Evolutionary conservation across 2,329 filamentous ascomycete genomes (phyloP).

Genomic region (Alternaria dauci): DNA sequence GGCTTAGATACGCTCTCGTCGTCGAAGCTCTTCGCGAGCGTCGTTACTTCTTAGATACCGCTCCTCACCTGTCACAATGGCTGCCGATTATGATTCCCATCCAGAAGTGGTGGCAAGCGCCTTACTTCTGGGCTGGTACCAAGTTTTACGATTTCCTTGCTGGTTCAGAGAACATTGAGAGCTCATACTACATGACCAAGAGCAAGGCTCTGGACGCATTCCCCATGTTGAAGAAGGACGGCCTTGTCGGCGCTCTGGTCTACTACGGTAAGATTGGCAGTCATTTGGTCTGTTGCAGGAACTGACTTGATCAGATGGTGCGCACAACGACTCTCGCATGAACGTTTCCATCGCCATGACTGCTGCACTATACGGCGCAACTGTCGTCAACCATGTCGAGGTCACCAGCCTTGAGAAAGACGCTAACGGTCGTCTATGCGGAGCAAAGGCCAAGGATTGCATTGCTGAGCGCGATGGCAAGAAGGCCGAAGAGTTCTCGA

Average conservation of each 20-base stretch:
- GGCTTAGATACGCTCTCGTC: slow-evolving; percentile 70
- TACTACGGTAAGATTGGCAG: slow-evolving; percentile 71
- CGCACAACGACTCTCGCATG: slow-evolving; percentile 92
- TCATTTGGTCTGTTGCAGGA: background rate
- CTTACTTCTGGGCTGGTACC: slow-evolving; percentile 79
- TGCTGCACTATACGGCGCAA: slow-evolving; percentile 84
- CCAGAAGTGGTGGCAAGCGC: slow-evolving; percentile 83
- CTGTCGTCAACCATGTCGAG: slow-evolving; percentile 83
- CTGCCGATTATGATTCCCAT: slow-evolving; percentile 85
- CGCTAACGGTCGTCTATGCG: slow-evolving; percentile 73
- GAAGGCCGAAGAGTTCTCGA: slow-evolving; percentile 68
- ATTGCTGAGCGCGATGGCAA: slow-evolving; percentile 72
- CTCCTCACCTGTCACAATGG: slow-evolving; percentile 81
- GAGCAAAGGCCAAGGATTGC: slow-evolving; percentile 76
- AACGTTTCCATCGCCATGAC: slow-evolving; percentile 90
- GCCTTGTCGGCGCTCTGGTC: slow-evolving; percentile 81
- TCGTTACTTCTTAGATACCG: slow-evolving; percentile 83
- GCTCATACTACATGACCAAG: slow-evolving; percentile 85
- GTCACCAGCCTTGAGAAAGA: slow-evolving; percentile 81
- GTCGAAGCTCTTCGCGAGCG: slow-evolving; percentile 83
- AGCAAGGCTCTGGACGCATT: slow-evolving; percentile 88
- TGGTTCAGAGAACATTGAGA: slow-evolving; percentile 86
- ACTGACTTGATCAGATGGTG: slow-evolving; percentile 68
- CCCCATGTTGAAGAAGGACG: slow-evolving; percentile 84
- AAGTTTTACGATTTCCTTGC: slow-evolving; percentile 88